Evolutionary conservation across 2,329 filamentous ascomycete species (phyloP), one percentile per base, ranked within the genome.

Genomic region (Bipolaris victoriae): DNA sequence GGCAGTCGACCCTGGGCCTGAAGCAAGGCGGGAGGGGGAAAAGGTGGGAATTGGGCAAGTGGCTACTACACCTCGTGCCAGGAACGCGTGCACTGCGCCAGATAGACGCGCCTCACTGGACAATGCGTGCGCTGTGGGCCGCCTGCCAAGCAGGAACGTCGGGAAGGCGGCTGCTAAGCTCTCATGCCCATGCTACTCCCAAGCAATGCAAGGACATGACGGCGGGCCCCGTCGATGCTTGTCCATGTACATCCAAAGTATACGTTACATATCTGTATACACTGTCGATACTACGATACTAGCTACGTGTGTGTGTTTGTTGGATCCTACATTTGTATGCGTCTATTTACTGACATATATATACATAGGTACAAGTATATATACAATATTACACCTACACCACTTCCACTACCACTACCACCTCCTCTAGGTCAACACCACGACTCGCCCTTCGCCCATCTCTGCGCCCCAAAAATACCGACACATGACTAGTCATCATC

Each of bases 1-100:
- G 45, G 20, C 33, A 49, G 41, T 47, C 55, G 49, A 53, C 48
- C 55, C 45, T 55, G 48, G 26, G 44, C 52, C 49, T 52, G 39
- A 45, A 40, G 46, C 45, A 36, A 29, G 47, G 58, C 48, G 52
- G 56, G 56, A 36, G 52, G 52, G 29, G 29, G 29, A 10, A 31
- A 31, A 31, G 10, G 10, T 31, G 29, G 29, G 29, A 29, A 29
- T 7, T 29, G 7, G 26, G 26, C 26, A 29, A 29, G 26, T 47
- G 56, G 57, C 58, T 54, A 50, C 50, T 53, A 29, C 9, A 29
- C 9, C 2, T 48, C 16, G 45, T 52, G 56, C 49, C 60, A 65
- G 61, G 62, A 63, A 63, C 62, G 62, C 60, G 57, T 40, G 47
- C 53, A 37, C 40, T 49, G 51, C 56, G 56, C 49, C 55, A 57